Conservation (phyloP, 768 basidiomycete genomes). For the Amanita rubescens region DNA sequence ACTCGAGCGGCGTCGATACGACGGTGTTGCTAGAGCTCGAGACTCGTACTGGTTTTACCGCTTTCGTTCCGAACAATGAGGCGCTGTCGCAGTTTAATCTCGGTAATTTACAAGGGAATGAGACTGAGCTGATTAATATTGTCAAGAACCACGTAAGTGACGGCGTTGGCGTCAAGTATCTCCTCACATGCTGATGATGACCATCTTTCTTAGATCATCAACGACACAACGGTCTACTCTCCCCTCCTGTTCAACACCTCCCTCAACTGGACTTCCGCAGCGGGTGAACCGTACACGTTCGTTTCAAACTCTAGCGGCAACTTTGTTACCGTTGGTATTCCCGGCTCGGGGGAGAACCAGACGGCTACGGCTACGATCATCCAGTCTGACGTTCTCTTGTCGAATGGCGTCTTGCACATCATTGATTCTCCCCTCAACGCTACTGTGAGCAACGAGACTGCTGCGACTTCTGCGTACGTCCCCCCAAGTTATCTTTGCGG, state of each 20-base stretch:
- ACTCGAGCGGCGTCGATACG: constrained; percentile 21
- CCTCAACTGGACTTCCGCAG: constrained; percentile 36
- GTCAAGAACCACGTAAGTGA: constrained; percentile 54
- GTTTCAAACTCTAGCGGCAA: constrained; percentile 47
- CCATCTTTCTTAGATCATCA: constrained; percentile 40
- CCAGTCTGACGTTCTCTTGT: constrained; percentile 48
- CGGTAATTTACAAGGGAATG: constrained; percentile 31
- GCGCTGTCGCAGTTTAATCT: constrained; percentile 33
- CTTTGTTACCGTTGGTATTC: constrained; percentile 36
- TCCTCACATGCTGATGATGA: no score
- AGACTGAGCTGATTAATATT: constrained; percentile 35
- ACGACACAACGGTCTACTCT: constrained; percentile 63
- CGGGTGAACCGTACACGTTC: constrained; percentile 47
- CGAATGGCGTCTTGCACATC: constrained; percentile 66
- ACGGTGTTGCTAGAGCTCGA: constrained; percentile 22
- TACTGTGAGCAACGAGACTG: constrained; percentile 28
- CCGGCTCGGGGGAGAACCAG: constrained; percentile 13
- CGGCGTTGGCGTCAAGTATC: no score
- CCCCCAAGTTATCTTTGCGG: not conserved
- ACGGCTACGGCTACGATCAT: constrained; percentile 42
- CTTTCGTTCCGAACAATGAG: constrained; percentile 56
- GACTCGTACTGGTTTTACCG: constrained; percentile 45
- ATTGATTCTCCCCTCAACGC: constrained; percentile 49
- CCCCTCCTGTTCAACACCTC: constrained; percentile 27
- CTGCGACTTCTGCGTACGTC: constrained; percentile 50